phyloP scores from a whole-genome alignment of 1,284 basidiomycete genomes.

The Moesziomyces parantarcticus region DNA sequence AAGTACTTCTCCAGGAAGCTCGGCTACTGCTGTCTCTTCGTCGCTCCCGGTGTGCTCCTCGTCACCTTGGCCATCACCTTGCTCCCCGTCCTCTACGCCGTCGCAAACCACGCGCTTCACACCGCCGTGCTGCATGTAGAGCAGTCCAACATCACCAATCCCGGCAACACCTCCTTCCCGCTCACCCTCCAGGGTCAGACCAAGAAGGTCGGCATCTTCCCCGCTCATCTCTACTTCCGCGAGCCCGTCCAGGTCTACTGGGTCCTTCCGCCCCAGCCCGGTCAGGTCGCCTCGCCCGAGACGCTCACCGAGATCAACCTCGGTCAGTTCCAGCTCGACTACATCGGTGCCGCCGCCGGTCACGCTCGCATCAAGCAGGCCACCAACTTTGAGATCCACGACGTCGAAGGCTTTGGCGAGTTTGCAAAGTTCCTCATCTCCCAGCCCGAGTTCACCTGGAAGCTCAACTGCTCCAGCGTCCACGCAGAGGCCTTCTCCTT shows the following conservation, averaged over 20 bases:
- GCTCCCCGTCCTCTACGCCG: constrained; percentile 66
- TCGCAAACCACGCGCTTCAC: constrained; percentile 67
- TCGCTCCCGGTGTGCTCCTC: constrained; percentile 57
- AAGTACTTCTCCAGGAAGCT: constrained; percentile 64
- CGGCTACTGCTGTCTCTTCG: constrained; percentile 57
- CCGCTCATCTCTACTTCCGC: constrained; percentile 67
- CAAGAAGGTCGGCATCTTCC: constrained; percentile 68
- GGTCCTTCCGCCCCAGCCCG: constrained; percentile 59
- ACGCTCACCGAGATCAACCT: constrained; percentile 62
- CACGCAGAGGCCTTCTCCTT: constrained; percentile 75
- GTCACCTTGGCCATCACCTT: constrained; percentile 61
- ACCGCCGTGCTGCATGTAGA: constrained; percentile 64
- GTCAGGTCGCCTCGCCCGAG: constrained; percentile 38
- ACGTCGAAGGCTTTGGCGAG: constrained; percentile 62
- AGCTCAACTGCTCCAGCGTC: constrained; percentile 73
- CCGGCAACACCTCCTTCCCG: constrained; percentile 64
- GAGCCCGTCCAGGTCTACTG: constrained; percentile 67
- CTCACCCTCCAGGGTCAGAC: constrained; percentile 66
- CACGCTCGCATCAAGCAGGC: constrained; percentile 68
- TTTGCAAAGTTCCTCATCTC: constrained; percentile 74
- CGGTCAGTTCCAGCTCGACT: constrained; percentile 59
- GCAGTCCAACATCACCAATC: constrained; percentile 66
- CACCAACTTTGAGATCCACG: constrained; percentile 65
- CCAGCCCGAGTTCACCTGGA: constrained; percentile 78
- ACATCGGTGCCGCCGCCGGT: constrained; percentile 65